A percentile compares a stretch with the other conserved stretches of the same genome.
phyloP scores from a whole-genome alignment of 2,329 filamentous ascomycete species.

The Talaromyces sp. region DNA sequence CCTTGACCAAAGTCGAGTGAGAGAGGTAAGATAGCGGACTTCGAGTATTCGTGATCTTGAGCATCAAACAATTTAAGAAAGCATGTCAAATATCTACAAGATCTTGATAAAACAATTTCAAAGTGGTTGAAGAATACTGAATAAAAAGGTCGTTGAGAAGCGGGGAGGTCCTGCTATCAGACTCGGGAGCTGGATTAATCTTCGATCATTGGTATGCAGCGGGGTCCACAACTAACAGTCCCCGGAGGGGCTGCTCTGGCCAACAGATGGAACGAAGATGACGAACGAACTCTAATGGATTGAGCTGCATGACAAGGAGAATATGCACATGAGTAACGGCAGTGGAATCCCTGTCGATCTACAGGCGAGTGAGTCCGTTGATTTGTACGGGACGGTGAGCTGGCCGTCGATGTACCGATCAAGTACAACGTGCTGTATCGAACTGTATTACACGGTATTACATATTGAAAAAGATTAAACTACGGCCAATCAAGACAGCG shows the following conservation, averaged over 20 bases:
- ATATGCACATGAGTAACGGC: constrained; percentile 1
- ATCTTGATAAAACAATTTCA: neutral
- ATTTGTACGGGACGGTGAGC: neutral
- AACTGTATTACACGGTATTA: neutral
- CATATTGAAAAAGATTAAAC: neutral
- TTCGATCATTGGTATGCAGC: neutral
- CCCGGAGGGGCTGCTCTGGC: neutral
- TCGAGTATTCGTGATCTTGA: neutral
- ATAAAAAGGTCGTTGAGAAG: neutral
- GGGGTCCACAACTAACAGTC: neutral
- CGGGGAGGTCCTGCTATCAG: constrained; percentile 5
- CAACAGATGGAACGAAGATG: neutral
- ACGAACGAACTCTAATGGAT: neutral
- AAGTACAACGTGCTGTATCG: neutral
- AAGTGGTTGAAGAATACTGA: neutral
- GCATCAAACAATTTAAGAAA: neutral
- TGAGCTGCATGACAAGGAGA: neutral
- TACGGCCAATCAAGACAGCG: neutral
- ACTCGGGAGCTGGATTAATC: neutral
- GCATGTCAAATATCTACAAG: neutral
- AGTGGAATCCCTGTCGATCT: constrained; percentile 1
- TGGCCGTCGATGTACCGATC: neutral
- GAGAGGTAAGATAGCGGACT: neutral
- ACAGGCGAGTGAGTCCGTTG: neutral
- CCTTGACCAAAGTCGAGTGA: constrained; percentile 16